Base-by-base conservation (phyloP, 331 rosid species). In the Rosa hybrid region DNA sequence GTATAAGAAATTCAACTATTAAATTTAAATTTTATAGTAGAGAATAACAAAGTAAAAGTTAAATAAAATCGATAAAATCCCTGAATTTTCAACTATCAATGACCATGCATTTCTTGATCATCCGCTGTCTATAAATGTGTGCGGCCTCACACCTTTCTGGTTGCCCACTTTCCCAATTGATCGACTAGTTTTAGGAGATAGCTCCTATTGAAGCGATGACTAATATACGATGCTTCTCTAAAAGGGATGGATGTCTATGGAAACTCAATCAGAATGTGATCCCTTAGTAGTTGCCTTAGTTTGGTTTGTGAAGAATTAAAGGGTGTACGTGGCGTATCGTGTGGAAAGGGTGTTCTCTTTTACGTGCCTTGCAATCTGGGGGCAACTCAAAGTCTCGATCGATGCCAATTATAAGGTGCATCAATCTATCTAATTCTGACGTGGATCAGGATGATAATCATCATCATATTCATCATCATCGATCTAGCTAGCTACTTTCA, bases 361-460 rank as follows among this genome's bases (percentile, higher is more conserved):
- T 11, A 34, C 74, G 74, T 67, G 81, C 71, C 53, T 41, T 21
- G 23, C 50, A 77, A 77, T 49, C 18, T 30, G n/a, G 63, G 80
- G 72, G 20, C 12, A 63, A 20, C 8, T 48, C 12, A 30, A 64
- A 64, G 70, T 64, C 13, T 65, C 0, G 12, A 12, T 14, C 69
- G 6, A 62, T 64, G 44, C 65, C 30, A 59, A 59, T 59, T n/a
- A 59, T 20, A 59, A 7, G 7, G 2, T 12, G 54, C 18, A 14
- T 20, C 11, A 7, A 57, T 57, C 14, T 59, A 9, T 59, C 63
- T 54, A 56, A 56, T 60, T 27, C 80, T 62, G 70, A 63, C 71
- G 72, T 20, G 73, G 53, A 42, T n/a, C 12, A 44, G 20, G 20
- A 70, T 44, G 74, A 42, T 11, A 38, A n/a, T 44, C 0, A 10